Evolutionary conservation across 371 early-diverging fungal genomes (phyloP), one percentile per base, ranked within the genome.

Genomic region (Mucor circinelloides): DNA sequence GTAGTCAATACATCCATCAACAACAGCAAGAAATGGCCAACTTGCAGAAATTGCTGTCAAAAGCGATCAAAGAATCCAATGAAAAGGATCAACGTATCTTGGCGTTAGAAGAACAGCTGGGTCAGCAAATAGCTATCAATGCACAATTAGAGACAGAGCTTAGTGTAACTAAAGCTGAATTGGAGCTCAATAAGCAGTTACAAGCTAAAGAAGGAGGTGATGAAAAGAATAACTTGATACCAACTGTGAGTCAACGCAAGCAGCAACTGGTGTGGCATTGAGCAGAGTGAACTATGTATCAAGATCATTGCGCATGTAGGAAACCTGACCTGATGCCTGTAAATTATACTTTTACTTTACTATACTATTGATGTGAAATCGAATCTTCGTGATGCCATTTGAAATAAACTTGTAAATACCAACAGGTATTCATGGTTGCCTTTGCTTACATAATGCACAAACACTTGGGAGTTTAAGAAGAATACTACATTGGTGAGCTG

Each of bases 81-180:
- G 56, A 67, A 28, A 71, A 71, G 42, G 68, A 71, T 27, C 58
- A 64, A 12, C 59, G 50, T 5, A 71, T 71, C 17, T 15, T 58
- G 38, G 27, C 52, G 2, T 30, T 71, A 28, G 64, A 71, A 42
- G 64, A 67, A 9, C 59, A 71, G 36, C 10, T 71, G 6, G 42
- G 56, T 3, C 19, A 63, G 6, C 59, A 63, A 19, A 46, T 19
- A 1, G 56, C 59, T 3, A 13, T 60, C 6, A 46, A 25, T 7
- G 52, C 67, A 13, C 58, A 67, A 28, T 30, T 71, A 2, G 64
- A 71, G 46, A 67, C 68, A 21, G 59, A 32, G 9, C 28, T 71
- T 2, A 71, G 64, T 56, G 19, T 71, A 1, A 55, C 64, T 15
- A 67, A 50, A 28, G 71, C 71, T 34, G 71, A 71, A 56, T 15